phyloP scores from a whole-genome alignment of 1,139 yeast species.

The Debaryomyces udenii region DNA sequence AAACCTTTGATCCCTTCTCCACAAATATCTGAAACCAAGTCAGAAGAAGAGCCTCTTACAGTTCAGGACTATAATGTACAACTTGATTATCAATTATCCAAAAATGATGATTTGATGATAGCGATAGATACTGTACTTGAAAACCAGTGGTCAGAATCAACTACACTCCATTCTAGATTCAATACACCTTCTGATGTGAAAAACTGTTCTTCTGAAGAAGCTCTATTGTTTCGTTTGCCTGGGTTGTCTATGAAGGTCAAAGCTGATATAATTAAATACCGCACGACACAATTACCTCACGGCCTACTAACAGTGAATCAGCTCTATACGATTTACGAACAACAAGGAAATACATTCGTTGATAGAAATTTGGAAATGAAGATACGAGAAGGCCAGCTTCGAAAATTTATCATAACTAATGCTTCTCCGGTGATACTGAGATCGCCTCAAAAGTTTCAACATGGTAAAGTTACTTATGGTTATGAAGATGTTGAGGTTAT shows the following conservation, averaged over 20 bases:
- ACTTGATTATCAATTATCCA: slow-evolving; percentile 42
- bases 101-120: slow-evolving; percentile 31
- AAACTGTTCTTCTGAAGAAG: slow-evolving; percentile 24
- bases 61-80: slow-evolving; percentile 42
- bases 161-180: slow-evolving; percentile 28
- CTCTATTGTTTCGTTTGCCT: slow-evolving; percentile 35
- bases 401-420: slow-evolving; percentile 46
- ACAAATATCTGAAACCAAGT: slow-evolving; percentile 14
- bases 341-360: slow-evolving; percentile 47
- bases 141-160: slow-evolving; percentile 46
- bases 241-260: slow-evolving; percentile 39
- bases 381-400: slow-evolving; percentile 35
- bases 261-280: slow-evolving; percentile 42
- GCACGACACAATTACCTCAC: slow-evolving; percentile 34
- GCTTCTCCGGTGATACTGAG: slow-evolving; percentile 51
- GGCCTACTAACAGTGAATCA: slow-evolving; percentile 44
- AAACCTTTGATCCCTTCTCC: slow-evolving; percentile 5
- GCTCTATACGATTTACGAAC: slow-evolving; percentile 43
- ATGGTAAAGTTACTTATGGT: slow-evolving; percentile 46
- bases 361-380: slow-evolving; percentile 42
- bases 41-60: slow-evolving; percentile 17
- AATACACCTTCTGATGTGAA: slow-evolving; percentile 19
- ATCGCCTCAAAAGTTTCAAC: slow-evolving; percentile 33
- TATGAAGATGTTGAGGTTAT: slow-evolving; percentile 48
- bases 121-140: slow-evolving; percentile 39